These are phyloP conservation scores for Dalechampia spathulata DNA, from an alignment of 441 rosid genomes.

Conservation along the genomic window DNA sequence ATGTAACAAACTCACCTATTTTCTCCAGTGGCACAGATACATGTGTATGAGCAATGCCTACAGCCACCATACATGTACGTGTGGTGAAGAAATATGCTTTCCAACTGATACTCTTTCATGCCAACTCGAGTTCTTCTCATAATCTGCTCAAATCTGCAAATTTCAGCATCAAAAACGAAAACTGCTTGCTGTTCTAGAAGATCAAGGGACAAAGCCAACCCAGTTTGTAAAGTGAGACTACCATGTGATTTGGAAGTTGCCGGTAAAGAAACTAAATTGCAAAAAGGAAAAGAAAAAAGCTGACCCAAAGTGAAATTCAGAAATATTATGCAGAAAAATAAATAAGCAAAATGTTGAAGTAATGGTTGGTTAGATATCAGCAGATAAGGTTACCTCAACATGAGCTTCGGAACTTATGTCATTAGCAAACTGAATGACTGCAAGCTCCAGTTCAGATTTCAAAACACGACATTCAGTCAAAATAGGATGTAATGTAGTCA, in stretches of 20 bases:
- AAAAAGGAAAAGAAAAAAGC: no score
- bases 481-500: conserved; percentile 71
- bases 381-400: conserved; percentile 49
- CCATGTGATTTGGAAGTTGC: not conserved
- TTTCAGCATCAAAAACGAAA: not conserved
- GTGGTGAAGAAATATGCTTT: conserved; percentile 93
- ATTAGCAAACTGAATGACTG: conserved; percentile 83
- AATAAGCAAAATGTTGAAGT: not conserved
- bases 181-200: not conserved
- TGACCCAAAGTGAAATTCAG: not conserved
- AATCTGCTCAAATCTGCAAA: conserved; percentile 37
- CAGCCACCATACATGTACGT: conserved; percentile 94
- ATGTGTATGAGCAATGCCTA: conserved; percentile 93
- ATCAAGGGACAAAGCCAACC: not conserved
- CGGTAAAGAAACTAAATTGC: not conserved
- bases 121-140: conserved; percentile 58
- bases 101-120: conserved; percentile 93
- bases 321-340: not conserved
- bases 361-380: conserved; percentile 3
- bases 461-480: conserved; percentile 88
- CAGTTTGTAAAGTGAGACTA: not conserved
- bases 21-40: conserved; percentile 94
- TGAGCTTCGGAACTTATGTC: conserved; percentile 97
- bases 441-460: conserved; percentile 78
- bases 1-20: conserved; percentile 48